Conservation (phyloP, 2,329 filamentous ascomycete species). For the Penicillium sp. region DNA sequence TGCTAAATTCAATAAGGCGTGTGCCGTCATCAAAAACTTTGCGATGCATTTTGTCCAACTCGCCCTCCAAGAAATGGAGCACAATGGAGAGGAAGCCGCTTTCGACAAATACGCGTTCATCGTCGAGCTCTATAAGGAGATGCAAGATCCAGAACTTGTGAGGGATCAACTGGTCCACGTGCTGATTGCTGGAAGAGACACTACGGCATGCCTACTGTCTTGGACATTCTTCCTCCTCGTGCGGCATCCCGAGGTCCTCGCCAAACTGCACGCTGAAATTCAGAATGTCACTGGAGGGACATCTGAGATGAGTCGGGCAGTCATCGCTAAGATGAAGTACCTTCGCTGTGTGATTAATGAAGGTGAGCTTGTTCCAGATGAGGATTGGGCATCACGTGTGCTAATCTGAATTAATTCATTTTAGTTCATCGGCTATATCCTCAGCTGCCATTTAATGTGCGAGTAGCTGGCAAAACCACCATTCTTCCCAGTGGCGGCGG, state of each 20-base stretch:
- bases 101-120: constrained; percentile 1
- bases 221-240: constrained; percentile 42
- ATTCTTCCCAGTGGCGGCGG: constrained; percentile 1
- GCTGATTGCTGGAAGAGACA: constrained; percentile 29
- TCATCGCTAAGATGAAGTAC: constrained; percentile 63
- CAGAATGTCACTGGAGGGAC: constrained; percentile 18
- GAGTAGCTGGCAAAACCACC: constrained; percentile 4
- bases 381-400: background rate
- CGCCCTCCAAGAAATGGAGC: constrained; percentile 3
- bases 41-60: constrained; percentile 2
- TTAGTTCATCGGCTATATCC: constrained; percentile 1
- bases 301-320: background rate
- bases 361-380: background rate
- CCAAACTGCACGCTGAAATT: constrained; percentile 40
- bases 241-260: constrained; percentile 50
- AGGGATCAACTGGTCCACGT: constrained; percentile 24
- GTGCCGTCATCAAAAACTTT: background rate
- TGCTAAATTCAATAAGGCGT: constrained; percentile 1
- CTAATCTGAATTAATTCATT: background rate
- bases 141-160: constrained; percentile 11
- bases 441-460: constrained; percentile 1
- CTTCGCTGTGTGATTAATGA: constrained; percentile 61
- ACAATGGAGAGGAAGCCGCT: constrained; percentile 1
- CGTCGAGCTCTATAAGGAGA: constrained; percentile 27
- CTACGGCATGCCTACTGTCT: constrained; percentile 25